Evolutionary conservation across 2,329 filamentous ascomycete genomes (phyloP).

Genomic region (Fusarium veterinarium): DNA sequence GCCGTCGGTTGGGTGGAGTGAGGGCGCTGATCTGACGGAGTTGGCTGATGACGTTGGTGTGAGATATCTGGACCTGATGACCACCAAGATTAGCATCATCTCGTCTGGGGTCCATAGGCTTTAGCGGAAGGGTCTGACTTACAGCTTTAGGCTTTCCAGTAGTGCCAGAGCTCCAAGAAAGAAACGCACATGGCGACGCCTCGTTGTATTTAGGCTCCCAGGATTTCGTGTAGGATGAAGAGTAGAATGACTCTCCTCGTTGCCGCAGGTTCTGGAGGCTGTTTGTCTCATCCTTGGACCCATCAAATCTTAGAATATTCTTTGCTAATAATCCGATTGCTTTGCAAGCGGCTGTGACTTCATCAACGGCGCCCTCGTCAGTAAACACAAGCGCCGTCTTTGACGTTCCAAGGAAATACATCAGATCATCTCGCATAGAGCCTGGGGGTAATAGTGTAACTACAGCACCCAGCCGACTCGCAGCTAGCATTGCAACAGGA

Average conservation of each 20-base stretch:
- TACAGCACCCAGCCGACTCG: not conserved
- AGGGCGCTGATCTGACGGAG: not conserved
- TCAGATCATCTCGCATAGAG: not conserved
- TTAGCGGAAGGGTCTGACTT: not conserved
- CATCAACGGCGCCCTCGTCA: not conserved
- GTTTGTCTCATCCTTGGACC: accelerated
- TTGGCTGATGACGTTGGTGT: not conserved
- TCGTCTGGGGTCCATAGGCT: accelerated
- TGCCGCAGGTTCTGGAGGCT: accelerated
- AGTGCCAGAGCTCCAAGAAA: not conserved
- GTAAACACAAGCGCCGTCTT: not conserved
- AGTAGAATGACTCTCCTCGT: not conserved
- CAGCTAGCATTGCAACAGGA: not conserved
- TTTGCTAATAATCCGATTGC: accelerated
- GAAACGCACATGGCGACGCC: not conserved
- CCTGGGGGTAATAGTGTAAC: not conserved
- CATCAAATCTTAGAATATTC: not conserved
- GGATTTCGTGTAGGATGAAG: not conserved
- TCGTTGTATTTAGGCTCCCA: not conserved
- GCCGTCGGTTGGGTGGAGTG: not conserved
- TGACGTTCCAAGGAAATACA: not conserved
- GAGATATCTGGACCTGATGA: not conserved
- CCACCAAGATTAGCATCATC: accelerated
- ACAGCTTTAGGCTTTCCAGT: not conserved
- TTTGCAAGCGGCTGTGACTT: not conserved